phyloP scores from a whole-genome alignment of 179 eudicot species.

The Silene coronaria region DNA sequence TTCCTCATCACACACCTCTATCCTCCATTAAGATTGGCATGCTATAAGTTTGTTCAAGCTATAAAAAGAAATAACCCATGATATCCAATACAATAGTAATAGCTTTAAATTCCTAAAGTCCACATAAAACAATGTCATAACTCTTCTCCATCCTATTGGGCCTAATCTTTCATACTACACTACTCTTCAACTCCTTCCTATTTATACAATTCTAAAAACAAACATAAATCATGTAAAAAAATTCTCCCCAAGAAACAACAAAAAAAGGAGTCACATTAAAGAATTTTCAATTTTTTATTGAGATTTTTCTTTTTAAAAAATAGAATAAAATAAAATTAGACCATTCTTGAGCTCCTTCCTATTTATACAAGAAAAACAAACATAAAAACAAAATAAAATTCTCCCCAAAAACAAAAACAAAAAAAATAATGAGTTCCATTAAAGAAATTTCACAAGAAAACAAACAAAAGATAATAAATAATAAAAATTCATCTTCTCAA shows the following conservation, averaged over 20 bases:
- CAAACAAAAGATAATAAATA: conserved; percentile 10
- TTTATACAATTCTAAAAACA: too few relatives aligned
- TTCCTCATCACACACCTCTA: neutral
- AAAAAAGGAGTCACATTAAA: neutral
- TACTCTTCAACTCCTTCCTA: neutral
- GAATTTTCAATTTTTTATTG: too few relatives aligned
- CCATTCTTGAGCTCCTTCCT: neutral
- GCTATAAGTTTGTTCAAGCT: neutral
- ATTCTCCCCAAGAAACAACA: neutral
- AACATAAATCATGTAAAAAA: neutral
- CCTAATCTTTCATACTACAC: conserved; percentile 4
- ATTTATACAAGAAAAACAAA: neutral
- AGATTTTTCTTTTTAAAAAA: too few relatives aligned
- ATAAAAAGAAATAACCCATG: neutral
- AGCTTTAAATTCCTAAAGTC: neutral
- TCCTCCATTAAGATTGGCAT: neutral
- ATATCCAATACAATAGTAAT: neutral
- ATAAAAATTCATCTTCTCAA: conserved; percentile 13
- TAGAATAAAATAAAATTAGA: too few relatives aligned
- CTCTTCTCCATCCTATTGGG: conserved; percentile 8
- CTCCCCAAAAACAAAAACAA: neutral
- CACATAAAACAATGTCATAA: neutral
- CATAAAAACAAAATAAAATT: neutral
- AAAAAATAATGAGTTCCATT: conserved; percentile 13
- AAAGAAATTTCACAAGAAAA: conserved; percentile 4